A percentile compares a stretch with the other conserved stretches of the same genome.
phyloP scores from a whole-genome alignment of 108 stramenopile genomes.

The Cylindrotheca closterium region DNA sequence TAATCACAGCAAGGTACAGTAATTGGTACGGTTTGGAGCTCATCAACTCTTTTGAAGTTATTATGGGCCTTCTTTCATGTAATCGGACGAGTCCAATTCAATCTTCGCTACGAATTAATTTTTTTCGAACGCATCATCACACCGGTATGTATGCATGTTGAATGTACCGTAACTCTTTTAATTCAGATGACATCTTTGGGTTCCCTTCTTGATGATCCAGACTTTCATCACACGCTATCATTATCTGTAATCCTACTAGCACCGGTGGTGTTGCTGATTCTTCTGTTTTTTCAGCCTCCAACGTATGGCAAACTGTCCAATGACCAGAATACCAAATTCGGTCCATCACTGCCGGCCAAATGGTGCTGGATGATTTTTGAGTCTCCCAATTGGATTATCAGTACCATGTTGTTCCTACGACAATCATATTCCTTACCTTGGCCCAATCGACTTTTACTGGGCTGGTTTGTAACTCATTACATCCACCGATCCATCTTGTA shows the following conservation, averaged over 20 bases:
- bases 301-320: slow-evolving; percentile 39
- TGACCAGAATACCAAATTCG: slow-evolving; percentile 32
- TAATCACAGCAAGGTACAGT: too few species aligned
- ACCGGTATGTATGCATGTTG: neutral
- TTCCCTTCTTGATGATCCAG: neutral
- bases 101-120: neutral
- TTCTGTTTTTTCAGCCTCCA: slow-evolving; percentile 10
- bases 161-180: neutral
- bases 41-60: neutral
- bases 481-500: slow-evolving; percentile 82
- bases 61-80: neutral
- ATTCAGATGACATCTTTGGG: neutral
- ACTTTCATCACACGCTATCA: slow-evolving; percentile 1
- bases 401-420: neutral
- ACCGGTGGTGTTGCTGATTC: slow-evolving; percentile 1
- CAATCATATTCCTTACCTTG: slow-evolving; percentile 6
- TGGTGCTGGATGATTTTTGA: slow-evolving; percentile 76
- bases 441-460: slow-evolving; percentile 55
- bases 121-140: neutral
- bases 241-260: slow-evolving; percentile 1
- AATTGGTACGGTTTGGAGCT: too few species aligned
- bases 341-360: slow-evolving; percentile 45
- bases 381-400: slow-evolving; percentile 70
- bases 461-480: slow-evolving; percentile 84
- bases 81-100: neutral